Evolutionary conservation across 148 eudicot species (phyloP), one percentile per base, ranked within the genome.

Genomic region (Simmondsia chinensis): DNA sequence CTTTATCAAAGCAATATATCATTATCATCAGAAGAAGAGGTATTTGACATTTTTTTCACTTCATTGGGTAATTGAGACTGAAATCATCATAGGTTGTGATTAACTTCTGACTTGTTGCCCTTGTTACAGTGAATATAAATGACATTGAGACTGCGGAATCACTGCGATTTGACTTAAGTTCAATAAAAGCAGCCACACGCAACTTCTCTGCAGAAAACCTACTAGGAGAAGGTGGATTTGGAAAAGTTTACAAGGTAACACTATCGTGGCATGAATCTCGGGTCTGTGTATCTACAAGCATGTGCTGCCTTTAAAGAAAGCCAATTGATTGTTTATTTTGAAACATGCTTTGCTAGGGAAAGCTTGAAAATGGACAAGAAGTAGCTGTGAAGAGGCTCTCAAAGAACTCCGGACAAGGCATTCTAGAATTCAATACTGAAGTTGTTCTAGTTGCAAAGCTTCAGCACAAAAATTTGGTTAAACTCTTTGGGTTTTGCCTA

Each of bases 151-250:
- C 26, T 6, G 40, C 33, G 26, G 60, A 63, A 3, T 57, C 47
- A 20, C 7, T 68, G 37, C 63, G 56, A 30, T 40, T 50, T 30
- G 60, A 68, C 6, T 39, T 68, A 9, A 47, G 26, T 16, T 37
- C 30, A 3, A 33, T 68, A 4, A 41, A 29, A 50, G 37, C 22
- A 32, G 68, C 73, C 31, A 68, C 73, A 24, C 28, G 28, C 9
- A 57, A 61, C 20, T 68, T 68, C 33, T 57, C 73, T 0, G 3
- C 0, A 0, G 46, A 34, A 33, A 61, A 68, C 14, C 61, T 50
- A 24, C 54, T 68, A 2, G 73, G 68, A 6, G 43, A 68, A 63
- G 68, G 68, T 0, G 61, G 68, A 48, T 61, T 60, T 44, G 65
- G 44, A 6, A 16, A 20, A 7, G 66, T 61, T 39, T 61, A 46